A percentile compares a stretch with the other conserved stretches of the same genome.
These are phyloP conservation scores for Cutaneotrichosporon spelunceum DNA, from an alignment of 1,284 basidiomycete genomes.

Conservation along the genomic window DNA sequence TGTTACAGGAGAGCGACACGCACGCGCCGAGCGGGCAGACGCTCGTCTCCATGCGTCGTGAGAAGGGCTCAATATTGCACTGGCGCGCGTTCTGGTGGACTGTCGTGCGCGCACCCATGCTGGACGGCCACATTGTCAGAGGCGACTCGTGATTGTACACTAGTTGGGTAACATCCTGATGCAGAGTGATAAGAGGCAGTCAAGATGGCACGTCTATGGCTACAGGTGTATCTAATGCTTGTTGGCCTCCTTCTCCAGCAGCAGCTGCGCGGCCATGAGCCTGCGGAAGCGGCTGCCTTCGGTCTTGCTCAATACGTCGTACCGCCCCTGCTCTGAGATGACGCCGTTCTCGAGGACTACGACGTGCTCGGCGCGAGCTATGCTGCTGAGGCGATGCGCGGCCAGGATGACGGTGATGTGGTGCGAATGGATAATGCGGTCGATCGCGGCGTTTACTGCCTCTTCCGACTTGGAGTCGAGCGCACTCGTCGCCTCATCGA, in stretches of 20 bases:
- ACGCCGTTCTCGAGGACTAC: constrained; percentile 81
- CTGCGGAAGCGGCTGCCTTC: constrained; percentile 71
- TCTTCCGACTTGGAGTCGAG: constrained; percentile 87
- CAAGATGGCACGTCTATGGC: not conserved
- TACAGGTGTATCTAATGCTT: not conserved
- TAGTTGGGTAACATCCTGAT: not conserved
- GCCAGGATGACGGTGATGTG: constrained; percentile 84
- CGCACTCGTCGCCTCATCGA: constrained; percentile 59
- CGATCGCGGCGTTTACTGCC: constrained; percentile 78
- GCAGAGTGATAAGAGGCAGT: not conserved
- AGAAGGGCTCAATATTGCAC: constrained; percentile 47
- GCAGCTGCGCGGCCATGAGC: constrained; percentile 80
- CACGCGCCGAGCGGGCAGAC: constrained; percentile 36
- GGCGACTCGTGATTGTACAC: constrained; percentile 29
- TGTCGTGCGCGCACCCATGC: constrained; percentile 34
- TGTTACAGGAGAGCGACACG: constrained; percentile 33
- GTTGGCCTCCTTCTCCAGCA: constrained; percentile 35
- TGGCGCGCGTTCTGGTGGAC: constrained; percentile 50
- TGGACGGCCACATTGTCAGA: constrained; percentile 41
- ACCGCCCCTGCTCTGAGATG: constrained; percentile 79
- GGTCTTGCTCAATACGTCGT: constrained; percentile 60
- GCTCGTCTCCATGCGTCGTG: constrained; percentile 40
- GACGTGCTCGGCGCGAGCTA: constrained; percentile 77
- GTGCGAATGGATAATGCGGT: constrained; percentile 71
- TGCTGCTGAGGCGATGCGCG: constrained; percentile 79